Conservation (phyloP, 2,329 filamentous ascomycete species). For the Penicillium sp. region DNA sequence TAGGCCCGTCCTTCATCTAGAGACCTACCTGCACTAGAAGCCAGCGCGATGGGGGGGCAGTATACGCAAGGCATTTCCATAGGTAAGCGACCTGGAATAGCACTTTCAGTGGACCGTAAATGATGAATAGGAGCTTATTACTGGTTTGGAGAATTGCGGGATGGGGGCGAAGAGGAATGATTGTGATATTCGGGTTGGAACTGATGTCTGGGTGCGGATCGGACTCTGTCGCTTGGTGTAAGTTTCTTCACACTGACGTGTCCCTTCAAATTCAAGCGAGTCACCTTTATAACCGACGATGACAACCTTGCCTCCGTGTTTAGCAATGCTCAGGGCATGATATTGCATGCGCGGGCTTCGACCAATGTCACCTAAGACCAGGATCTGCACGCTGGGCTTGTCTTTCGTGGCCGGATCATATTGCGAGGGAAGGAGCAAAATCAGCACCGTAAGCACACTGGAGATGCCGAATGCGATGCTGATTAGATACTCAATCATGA, state of each 20-base stretch:
- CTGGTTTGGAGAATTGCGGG: constrained; percentile 66
- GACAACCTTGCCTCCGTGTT: constrained; percentile 74
- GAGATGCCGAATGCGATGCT: constrained; percentile 45
- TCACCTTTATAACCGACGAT: constrained; percentile 84
- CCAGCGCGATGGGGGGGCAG: constrained; percentile 72
- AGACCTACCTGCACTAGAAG: constrained; percentile 71
- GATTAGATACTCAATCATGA: constrained; percentile 38
- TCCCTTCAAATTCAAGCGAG: constrained; percentile 3
- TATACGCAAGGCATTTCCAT: constrained; percentile 69
- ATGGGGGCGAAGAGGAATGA: constrained; percentile 67
- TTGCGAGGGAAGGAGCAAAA: constrained; percentile 53
- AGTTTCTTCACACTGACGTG: neutral
- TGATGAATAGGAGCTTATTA: constrained; percentile 70
- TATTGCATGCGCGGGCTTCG: constrained; percentile 98
- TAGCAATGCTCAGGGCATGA: constrained; percentile 87
- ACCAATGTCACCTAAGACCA: constrained; percentile 93
- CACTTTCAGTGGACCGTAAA: constrained; percentile 80
- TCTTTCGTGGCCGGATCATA: constrained; percentile 40
- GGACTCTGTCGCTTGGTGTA: constrained; percentile 58
- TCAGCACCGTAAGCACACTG: constrained; percentile 49
- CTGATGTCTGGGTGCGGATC: constrained; percentile 75
- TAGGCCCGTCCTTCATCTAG: neutral
- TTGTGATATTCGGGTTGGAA: constrained; percentile 64
- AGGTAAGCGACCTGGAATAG: constrained; percentile 75
- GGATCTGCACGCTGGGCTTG: constrained; percentile 66